A percentile compares a stretch with the other conserved stretches of the same genome.
phyloP scores from a whole-genome alignment of 352 stramenopile species.

The Pseudoperonospora humuli region DNA sequence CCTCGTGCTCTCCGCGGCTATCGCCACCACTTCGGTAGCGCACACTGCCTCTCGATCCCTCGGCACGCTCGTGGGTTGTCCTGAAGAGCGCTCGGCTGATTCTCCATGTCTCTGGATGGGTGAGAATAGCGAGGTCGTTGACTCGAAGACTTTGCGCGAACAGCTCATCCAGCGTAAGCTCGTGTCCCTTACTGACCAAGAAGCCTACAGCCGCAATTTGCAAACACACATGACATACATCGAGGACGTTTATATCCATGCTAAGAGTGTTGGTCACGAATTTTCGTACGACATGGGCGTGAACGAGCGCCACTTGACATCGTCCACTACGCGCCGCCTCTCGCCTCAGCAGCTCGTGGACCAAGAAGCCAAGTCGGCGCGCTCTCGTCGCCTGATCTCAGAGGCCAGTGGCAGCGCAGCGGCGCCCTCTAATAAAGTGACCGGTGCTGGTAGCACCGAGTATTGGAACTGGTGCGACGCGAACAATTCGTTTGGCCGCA shows the following conservation, averaged over 20 bases:
- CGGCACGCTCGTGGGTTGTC: slow-evolving; percentile 48
- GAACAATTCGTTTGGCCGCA: slow-evolving; percentile 53
- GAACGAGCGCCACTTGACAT: slow-evolving; percentile 51
- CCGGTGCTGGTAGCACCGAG: slow-evolving; percentile 14
- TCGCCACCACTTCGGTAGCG: neutral
- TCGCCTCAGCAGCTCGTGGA: slow-evolving; percentile 53
- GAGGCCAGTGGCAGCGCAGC: slow-evolving; percentile 16
- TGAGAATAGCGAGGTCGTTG: slow-evolving; percentile 32
- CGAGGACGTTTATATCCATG: slow-evolving; percentile 59
- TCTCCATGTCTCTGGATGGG: slow-evolving; percentile 50
- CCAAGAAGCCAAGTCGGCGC: slow-evolving; percentile 36
- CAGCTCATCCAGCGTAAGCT: slow-evolving; percentile 36
- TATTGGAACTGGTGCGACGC: slow-evolving; percentile 69
- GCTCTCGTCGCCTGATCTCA: slow-evolving; percentile 18
- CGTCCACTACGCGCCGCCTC: slow-evolving; percentile 26
- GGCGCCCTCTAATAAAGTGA: slow-evolving; percentile 9
- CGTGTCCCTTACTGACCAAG: slow-evolving; percentile 20
- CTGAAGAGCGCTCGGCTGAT: slow-evolving; percentile 10
- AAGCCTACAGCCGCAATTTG: slow-evolving; percentile 39
- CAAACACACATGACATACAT: slow-evolving; percentile 71
- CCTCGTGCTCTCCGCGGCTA: slow-evolving; percentile 9
- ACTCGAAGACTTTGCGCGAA: slow-evolving; percentile 33
- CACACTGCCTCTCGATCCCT: slow-evolving; percentile 21
- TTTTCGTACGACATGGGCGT: slow-evolving; percentile 70
- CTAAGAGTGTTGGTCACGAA: slow-evolving; percentile 39